These are phyloP conservation scores for Crithidia expoeki DNA, from an alignment of 208 protist genomes.

Conservation along the genomic window DNA sequence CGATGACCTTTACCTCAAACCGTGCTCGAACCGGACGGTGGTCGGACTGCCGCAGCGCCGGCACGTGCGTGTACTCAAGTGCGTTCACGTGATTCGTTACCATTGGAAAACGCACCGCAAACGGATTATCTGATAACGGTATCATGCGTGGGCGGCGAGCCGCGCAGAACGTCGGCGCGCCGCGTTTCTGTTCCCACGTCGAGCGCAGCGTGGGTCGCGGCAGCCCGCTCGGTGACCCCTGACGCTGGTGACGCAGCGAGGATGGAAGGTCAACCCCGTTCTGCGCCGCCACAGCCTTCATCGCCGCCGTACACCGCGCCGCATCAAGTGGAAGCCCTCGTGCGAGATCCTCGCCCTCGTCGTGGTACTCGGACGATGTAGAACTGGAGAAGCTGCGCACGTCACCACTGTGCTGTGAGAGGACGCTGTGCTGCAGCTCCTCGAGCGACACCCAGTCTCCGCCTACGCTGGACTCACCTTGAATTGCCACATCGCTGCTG, in stretches of 20 bases:
- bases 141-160: constrained; percentile 20
- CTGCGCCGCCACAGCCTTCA: constrained; percentile 12
- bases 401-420: neutral
- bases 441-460: constrained; percentile 20
- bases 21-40: constrained; percentile 73
- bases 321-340: neutral
- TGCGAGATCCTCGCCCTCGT: neutral
- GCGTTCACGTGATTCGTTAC: constrained; percentile 55
- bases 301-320: constrained; percentile 4
- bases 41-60: constrained; percentile 61
- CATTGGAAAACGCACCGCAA: constrained; percentile 45
- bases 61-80: constrained; percentile 54
- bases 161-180: constrained; percentile 39
- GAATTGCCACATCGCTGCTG: neutral
- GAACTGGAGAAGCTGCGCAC: constrained; percentile 11
- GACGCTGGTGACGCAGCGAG: neutral
- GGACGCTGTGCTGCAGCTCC: constrained; percentile 8
- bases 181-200: constrained; percentile 25
- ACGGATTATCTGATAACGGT: constrained; percentile 6
- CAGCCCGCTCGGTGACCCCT: neutral
- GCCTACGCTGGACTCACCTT: constrained; percentile 9
- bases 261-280: constrained; percentile 5
- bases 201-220: constrained; percentile 12
- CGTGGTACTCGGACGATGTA: neutral
- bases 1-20: constrained; percentile 68